Base-by-base conservation (phyloP, 2,329 filamentous ascomycete species). In the Verticillium nubilum region DNA sequence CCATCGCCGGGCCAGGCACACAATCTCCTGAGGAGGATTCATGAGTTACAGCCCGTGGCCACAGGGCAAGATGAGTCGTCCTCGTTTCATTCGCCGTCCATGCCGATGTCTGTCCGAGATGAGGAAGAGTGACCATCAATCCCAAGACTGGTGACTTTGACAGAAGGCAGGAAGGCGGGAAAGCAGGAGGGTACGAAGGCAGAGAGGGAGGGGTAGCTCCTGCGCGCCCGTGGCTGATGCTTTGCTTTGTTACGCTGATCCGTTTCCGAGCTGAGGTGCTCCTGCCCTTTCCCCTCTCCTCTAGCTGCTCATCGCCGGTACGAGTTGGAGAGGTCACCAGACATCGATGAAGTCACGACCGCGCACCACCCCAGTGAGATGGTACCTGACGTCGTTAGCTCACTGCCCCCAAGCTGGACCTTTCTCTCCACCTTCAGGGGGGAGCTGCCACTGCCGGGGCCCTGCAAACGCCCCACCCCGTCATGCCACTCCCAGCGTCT, bases 401-500 rank as follows among this genome's bases (percentile, higher is more conserved):
- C 42, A 50, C 42, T 31, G n/a, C n/a, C 29, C 29, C 7, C 4
- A 31, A 13, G 9, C 29, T 37, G 13, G 6, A 17, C 35, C 35
- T 15, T 15, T 15, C 35, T 17, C 33, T 19, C 42, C 42, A 50
- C 17, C n/a, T 12, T 19, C 42, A 47, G n/a, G 17, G n/a, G 17
- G 35, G 12, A n/a, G 42, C 42, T 50, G 25, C 42, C 42, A 50
- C 42, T 50, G 42, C 42, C 42, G 42, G 29, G 29, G 42, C 42
- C 42, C 42, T 19, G 42, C 42, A 15, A 50, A 50, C 42, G 42
- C 42, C 54, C 54, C 54, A 56, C 33, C 54, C 37, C 31, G 54
- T 56, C 54, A 56, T 42, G 54, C 54, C 54, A 56, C 54, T 56
- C n/a, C 27, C 27, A 33, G 29, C 53, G 29, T 25, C 42, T 12